Base-by-base conservation (phyloP, 768 basidiomycete genomes). In the Termitomyces sp. region DNA sequence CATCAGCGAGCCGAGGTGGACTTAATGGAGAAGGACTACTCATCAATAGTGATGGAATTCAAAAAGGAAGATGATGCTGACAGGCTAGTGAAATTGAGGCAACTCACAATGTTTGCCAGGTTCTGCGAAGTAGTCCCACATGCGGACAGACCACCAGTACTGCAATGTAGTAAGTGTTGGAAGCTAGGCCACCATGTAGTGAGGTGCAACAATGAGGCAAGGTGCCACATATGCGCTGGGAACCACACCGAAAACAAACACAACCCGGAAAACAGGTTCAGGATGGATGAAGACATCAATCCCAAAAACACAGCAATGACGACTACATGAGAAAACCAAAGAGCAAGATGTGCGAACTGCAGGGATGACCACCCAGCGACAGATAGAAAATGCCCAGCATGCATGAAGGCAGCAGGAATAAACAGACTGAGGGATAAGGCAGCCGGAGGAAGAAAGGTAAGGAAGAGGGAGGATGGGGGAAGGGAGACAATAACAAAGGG, bases 91-190 rank as follows among this genome's bases (percentile, higher is more conserved):
- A 20, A 25, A 25, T 25, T 10, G 20, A 46, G 20, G n/a, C 45
- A 46, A 5, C n/a, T 46, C 9, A 14, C 20, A 46, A 46, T 46
- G 45, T 46, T 20, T 10, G n/a, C 20, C 12, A 25, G 45, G 20
- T 46, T 46, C n/a, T 46, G 45, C n/a, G 20, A 46, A 25, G 43
- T 20, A 20, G 20, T 20, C 20, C 20, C 20, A 20, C 20, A 20
- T 20, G 20, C 20, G 20, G 20, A 20, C 20, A 20, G 20, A 20
- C 20, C 20, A 20, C 20, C 20, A 20, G 20, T 20, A 20, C 20
- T 46, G 20, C 46, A 34, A 17, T 61, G 60, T 54, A 50, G 60
- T 65, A 32, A 60, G 43, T 46, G 66, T 65, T 42, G 59, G 64
- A n/a, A 6, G 47, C 31, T 43, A 11, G 58, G 56, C 38, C 59